Conservation (phyloP, 2,329 filamentous ascomycete genomes). For the Alternaria postmessia region DNA sequence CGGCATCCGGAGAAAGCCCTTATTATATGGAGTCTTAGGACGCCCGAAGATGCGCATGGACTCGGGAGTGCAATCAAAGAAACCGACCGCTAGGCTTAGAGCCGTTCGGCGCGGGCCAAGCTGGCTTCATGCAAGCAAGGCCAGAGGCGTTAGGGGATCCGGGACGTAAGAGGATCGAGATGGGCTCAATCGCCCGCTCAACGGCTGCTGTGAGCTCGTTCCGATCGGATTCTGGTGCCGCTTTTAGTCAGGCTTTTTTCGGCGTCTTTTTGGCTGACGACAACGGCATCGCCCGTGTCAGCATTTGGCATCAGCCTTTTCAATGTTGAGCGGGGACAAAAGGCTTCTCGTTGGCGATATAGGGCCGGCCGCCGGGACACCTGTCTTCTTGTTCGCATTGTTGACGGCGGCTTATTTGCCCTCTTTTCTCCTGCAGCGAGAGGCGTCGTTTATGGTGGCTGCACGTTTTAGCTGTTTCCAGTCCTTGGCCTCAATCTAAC, state of each 20-base stretch:
- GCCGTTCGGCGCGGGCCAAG: slow-evolving; percentile 40
- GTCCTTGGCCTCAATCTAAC: slow-evolving; percentile 46
- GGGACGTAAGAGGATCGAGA: slow-evolving; percentile 36
- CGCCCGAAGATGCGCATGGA: slow-evolving; percentile 33
- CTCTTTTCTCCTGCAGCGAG: slow-evolving; percentile 56
- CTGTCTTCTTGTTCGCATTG: slow-evolving; percentile 16
- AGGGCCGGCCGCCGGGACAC: slow-evolving; percentile 28
- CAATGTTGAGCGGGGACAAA: slow-evolving; percentile 2
- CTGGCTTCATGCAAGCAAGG: slow-evolving; percentile 44
- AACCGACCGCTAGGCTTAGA: slow-evolving; percentile 36
- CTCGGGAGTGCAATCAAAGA: slow-evolving; percentile 38
- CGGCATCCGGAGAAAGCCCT: slow-evolving; percentile 32
- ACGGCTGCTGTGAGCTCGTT: slow-evolving; percentile 39
- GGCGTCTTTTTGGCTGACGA: slow-evolving; percentile 19
- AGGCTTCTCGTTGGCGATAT: slow-evolving; percentile 15
- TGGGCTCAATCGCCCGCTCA: slow-evolving; percentile 34
- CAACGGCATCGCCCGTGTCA: slow-evolving; percentile 8
- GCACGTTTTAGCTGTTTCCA: slow-evolving; percentile 42
- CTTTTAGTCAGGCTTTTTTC: slow-evolving; percentile 32
- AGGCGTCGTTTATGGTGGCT: slow-evolving; percentile 34
- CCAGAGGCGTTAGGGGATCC: slow-evolving; percentile 38
- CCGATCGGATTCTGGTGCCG: slow-evolving; percentile 38
- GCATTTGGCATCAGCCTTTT: slow-evolving; percentile 10
- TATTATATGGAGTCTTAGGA: slow-evolving; percentile 21
- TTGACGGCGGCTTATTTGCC: slow-evolving; percentile 33